These are phyloP conservation scores for Dillenia suffruticosa DNA, from an alignment of 164 flowering plant species.

Conservation along the genomic window DNA sequence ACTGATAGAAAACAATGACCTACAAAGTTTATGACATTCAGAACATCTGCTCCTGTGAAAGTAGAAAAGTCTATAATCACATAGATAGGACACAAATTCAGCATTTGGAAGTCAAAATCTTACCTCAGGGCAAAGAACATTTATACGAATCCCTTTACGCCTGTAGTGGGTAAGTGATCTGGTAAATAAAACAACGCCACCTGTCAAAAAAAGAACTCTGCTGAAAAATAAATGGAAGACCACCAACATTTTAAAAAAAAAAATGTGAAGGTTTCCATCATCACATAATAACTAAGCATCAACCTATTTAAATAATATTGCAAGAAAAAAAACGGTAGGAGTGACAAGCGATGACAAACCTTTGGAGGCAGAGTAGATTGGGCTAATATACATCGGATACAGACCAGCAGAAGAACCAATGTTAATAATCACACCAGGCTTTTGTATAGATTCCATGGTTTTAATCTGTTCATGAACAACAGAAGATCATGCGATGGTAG, in stretches of 20 bases:
- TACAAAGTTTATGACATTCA: too few species aligned
- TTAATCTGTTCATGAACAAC: constrained; percentile 44
- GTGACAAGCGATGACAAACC: constrained; percentile 40
- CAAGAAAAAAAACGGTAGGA: background rate
- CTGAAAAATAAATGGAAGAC: constrained; percentile 6
- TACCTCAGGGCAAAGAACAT: constrained; percentile 98
- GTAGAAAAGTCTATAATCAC: too few species aligned
- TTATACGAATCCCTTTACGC: constrained; percentile 76
- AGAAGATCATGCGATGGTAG: background rate
- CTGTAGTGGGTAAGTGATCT: constrained; percentile 73
- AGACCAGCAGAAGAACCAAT: constrained; percentile 92
- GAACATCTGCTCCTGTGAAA: too few species aligned
- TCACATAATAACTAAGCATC: background rate
- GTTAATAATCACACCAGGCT: constrained; percentile 84
- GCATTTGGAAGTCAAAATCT: constrained; percentile 7
- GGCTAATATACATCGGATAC: constrained; percentile 71
- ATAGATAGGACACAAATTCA: too few species aligned
- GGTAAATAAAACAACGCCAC: constrained; percentile 87
- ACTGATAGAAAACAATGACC: too few species aligned
- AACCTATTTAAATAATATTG: too few species aligned
- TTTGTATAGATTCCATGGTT: constrained; percentile 51
- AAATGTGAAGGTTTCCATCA: background rate
- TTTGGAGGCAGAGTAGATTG: constrained; percentile 78
- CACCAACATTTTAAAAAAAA: background rate
- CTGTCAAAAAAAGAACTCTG: constrained; percentile 29